These are phyloP conservation scores for Gastrolobium bilobum DNA, from an alignment of 306 rosid species.

Conservation along the genomic window DNA sequence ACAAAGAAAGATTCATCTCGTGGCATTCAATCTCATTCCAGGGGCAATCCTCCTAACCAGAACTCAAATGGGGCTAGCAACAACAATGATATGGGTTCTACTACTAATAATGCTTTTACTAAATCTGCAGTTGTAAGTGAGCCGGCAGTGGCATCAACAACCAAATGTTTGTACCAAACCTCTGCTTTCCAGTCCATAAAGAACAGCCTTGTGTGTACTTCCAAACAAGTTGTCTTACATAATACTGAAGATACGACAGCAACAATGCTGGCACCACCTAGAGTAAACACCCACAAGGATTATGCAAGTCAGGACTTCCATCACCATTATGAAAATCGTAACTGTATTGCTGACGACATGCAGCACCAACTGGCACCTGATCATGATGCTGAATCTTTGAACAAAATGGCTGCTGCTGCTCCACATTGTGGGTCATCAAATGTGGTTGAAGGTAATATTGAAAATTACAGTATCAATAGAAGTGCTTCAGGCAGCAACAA, in stretches of 20 bases:
- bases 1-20: conserved; percentile 61
- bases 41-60: conserved; percentile 75
- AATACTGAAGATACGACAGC: conserved; percentile 50
- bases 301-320: conserved; percentile 58
- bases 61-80: conserved; percentile 76
- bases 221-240: conserved; percentile 58
- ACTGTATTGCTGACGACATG: conserved; percentile 48
- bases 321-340: conserved; percentile 53
- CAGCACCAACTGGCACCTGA: conserved; percentile 59
- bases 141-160: conserved; percentile 61
- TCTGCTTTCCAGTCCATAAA: conserved; percentile 70
- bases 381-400: conserved; percentile 59
- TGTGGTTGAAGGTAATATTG: conserved; percentile 66
- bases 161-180: conserved; percentile 63
- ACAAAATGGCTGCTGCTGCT: conserved; percentile 68
- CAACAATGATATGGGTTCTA: conserved; percentile 80
- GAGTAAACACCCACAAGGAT: conserved; percentile 54
- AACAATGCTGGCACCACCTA: conserved; percentile 59
- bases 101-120: conserved; percentile 64
- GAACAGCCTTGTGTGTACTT: conserved; percentile 51
- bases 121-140: conserved; percentile 62
- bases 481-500: conserved; percentile 84
- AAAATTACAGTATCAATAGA: conserved; percentile 67
- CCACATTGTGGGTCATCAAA: conserved; percentile 76
- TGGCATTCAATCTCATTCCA: conserved; percentile 69